Evolutionary conservation across 2,329 filamentous ascomycete species (phyloP), one percentile per base, ranked within the genome.

Genomic region (Xylariaceae sp.): DNA sequence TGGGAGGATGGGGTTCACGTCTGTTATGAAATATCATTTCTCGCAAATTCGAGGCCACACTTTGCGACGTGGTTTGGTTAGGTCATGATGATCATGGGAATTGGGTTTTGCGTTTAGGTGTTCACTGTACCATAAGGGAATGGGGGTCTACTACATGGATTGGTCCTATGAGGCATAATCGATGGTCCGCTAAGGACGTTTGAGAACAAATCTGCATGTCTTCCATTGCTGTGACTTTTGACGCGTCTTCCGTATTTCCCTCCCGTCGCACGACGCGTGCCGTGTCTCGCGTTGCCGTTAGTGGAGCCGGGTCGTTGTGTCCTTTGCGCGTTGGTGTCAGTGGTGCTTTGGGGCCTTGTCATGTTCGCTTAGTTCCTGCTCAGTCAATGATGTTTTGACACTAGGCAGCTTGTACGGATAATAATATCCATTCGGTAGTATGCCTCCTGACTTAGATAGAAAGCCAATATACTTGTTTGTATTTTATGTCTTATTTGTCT

Each of bases 101-200:
- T 51, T 51, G 57, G 57, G 49, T 47, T 48, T 35, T 49, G 47
- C 40, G 60, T 60, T 57, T 46, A 47, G 58, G 59, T 61, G 59
- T 62, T 61, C 51, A 56, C 45, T 61, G 58, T 61, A 61, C 51
- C 60, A 62, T 62, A 59, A 52, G 57, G 57, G 57, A 50, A 54
- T 47, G 38, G 51, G 44, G 51, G 55, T 47, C 44, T 45, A 47
- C 44, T 52, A 50, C 43, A 52, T 45, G 52, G 57, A 51, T 57
- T 60, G 45, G 53, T 49, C 48, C 52, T 41, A 44, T 47, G 49
- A 56, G 51, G 49, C 50, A 55, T 60, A 60, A 61, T 60, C 50
- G 45, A 56, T 26, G 22, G 22, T 56, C 56, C 51, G 34, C 51
- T 43, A 45, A 54, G 48, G 53, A 50, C 47, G 49, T 51, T 48